These are phyloP conservation scores for Flaveria trinervia DNA, from an alignment of 129 eudicot species.

Conservation along the genomic window DNA sequence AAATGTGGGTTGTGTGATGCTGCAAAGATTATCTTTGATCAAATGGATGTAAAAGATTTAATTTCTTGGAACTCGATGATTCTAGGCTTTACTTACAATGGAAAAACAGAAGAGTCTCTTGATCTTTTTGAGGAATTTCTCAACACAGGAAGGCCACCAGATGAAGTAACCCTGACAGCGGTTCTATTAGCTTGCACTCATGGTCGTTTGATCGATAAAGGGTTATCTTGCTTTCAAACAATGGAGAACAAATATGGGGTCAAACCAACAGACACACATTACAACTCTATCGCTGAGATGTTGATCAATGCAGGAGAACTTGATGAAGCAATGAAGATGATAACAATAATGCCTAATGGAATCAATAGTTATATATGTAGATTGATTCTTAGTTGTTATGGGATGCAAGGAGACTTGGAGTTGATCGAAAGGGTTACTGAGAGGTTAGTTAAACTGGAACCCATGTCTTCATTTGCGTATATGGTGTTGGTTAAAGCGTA, in stretches of 20 bases:
- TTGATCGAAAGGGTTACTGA: slow-evolving; percentile 53
- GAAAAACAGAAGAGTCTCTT: slow-evolving; percentile 52
- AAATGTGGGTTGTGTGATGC: slow-evolving; percentile 52
- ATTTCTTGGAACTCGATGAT: slow-evolving; percentile 88
- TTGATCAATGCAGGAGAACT: slow-evolving; percentile 58
- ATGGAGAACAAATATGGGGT: slow-evolving; percentile 56
- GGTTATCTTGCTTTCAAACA: slow-evolving; percentile 40
- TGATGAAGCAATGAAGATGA: slow-evolving; percentile 46
- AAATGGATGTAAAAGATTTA: slow-evolving; percentile 53
- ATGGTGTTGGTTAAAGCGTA: slow-evolving; percentile 57
- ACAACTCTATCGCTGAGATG: slow-evolving; percentile 49
- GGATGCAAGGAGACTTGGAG: slow-evolving; percentile 42
- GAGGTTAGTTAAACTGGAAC: slow-evolving; percentile 54
- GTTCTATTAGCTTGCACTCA: slow-evolving; percentile 66
- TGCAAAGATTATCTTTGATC: slow-evolving; percentile 48
- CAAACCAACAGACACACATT: slow-evolving; percentile 51
- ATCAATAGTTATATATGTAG: slow-evolving; percentile 49
- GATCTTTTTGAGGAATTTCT: slow-evolving; percentile 49
- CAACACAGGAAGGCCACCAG: slow-evolving; percentile 53
- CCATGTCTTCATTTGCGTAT: slow-evolving; percentile 52
- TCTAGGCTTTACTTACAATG: slow-evolving; percentile 56
- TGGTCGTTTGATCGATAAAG: slow-evolving; percentile 56
- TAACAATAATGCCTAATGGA: slow-evolving; percentile 42
- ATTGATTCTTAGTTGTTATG: slow-evolving; percentile 52
- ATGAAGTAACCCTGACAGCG: slow-evolving; percentile 55